Percentiles rank a stretch among this genome's conserved stretches.
Conservation (phyloP, 2,329 filamentous ascomycete species). For the Colletotrichum cordylinicola region DNA sequence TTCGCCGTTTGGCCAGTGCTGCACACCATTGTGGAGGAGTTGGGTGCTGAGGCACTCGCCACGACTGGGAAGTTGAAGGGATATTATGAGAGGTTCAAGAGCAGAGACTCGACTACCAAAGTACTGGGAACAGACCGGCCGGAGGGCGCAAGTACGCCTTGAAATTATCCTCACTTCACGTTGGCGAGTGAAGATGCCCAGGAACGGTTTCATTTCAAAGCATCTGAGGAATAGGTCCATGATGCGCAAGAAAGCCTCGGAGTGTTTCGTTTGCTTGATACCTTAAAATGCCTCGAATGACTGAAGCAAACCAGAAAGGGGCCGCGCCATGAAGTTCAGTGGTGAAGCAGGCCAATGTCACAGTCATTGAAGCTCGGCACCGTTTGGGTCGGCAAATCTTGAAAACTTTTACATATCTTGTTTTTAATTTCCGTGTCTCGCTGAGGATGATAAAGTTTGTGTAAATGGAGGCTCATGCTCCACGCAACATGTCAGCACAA, state of each 20-base stretch:
- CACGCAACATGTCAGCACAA: background rate
- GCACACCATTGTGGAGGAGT: conserved; percentile 45
- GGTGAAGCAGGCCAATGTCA: background rate
- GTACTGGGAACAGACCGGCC: conserved; percentile 19
- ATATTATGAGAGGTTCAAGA: conserved; percentile 42
- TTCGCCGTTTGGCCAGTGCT: conserved; percentile 64
- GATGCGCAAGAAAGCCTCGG: background rate
- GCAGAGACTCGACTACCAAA: conserved; percentile 26
- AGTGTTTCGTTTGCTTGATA: background rate
- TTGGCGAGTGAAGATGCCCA: background rate
- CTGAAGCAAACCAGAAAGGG: background rate
- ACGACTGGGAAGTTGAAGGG: conserved; percentile 33
- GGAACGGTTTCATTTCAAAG: background rate
- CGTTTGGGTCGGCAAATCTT: background rate
- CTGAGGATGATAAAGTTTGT: background rate
- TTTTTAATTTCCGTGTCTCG: background rate
- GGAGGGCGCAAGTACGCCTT: background rate
- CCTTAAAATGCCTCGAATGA: background rate
- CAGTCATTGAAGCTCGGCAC: background rate
- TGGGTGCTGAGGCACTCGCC: conserved; percentile 34
- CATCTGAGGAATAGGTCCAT: background rate
- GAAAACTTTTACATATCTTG: background rate
- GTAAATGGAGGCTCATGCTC: background rate
- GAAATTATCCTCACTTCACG: background rate
- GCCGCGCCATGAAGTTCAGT: background rate